Evolutionary conservation across 2,329 filamentous ascomycete species (phyloP).

Genomic region (Corinectria fuckeliana): DNA sequence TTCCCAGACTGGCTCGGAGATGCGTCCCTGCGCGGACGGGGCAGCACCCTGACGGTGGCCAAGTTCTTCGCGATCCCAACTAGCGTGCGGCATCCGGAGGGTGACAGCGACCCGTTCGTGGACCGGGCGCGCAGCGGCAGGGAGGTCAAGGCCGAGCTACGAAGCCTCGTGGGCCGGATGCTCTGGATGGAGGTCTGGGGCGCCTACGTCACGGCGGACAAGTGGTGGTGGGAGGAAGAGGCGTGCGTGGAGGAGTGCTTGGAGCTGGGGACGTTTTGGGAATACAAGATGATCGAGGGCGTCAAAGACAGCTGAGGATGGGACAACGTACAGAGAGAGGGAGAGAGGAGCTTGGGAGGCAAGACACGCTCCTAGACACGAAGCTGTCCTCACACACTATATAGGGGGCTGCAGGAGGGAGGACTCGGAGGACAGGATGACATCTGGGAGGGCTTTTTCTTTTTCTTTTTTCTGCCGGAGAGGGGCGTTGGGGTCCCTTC

Average conservation of each 20-base stretch:
- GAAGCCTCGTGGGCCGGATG: constrained; percentile 60
- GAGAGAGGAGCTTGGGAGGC: background rate
- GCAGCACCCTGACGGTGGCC: constrained; percentile 55
- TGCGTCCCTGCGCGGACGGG: constrained; percentile 56
- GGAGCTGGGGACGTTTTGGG: constrained; percentile 61
- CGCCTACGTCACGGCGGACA: constrained; percentile 52
- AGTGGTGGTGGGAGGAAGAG: constrained; percentile 69
- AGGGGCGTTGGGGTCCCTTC: background rate
- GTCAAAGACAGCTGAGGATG: constrained; percentile 49
- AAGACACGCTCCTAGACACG: background rate
- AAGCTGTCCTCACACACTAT: background rate
- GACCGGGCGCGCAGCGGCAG: constrained; percentile 34
- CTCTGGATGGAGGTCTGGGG: constrained; percentile 70
- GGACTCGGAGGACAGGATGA: background rate
- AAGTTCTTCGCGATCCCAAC: constrained; percentile 55
- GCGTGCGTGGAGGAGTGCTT: constrained; percentile 62
- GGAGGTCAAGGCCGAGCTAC: constrained; percentile 54
- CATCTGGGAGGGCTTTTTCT: constrained; percentile 1
- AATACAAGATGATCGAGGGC: constrained; percentile 63
- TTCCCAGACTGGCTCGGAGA: constrained; percentile 66
- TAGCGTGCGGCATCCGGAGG: constrained; percentile 32
- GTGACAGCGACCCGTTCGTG: constrained; percentile 32
- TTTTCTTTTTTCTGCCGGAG: background rate
- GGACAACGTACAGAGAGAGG: background rate
- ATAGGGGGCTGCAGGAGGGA: background rate